Conservation (phyloP, 495 filamentous ascomycete species). For the Aspergillus egyptiacus region DNA sequence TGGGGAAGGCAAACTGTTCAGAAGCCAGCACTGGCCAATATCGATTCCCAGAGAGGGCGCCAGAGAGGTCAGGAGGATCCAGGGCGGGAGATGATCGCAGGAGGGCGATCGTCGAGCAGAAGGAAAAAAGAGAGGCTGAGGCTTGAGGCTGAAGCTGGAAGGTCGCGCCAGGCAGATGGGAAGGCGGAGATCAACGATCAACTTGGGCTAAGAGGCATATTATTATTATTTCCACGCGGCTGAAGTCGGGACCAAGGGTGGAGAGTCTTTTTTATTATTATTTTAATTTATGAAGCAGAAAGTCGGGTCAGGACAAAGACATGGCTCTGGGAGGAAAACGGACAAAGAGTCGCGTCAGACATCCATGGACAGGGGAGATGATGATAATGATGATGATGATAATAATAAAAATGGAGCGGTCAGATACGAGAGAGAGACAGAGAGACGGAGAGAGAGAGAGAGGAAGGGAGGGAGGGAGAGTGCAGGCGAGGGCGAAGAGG, state of each 20-base stretch:
- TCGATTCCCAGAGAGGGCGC: constrained; percentile 38
- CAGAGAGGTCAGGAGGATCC: constrained; percentile 43
- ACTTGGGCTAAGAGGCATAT: too few relatives aligned
- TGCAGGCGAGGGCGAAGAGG: too few relatives aligned
- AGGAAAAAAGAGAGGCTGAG: constrained; percentile 9
- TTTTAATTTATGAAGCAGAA: not conserved
- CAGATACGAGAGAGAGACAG: not conserved
- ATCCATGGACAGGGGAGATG: constrained; percentile 5
- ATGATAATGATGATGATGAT: constrained; percentile 1
- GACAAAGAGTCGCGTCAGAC: constrained; percentile 8
- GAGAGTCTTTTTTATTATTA: too few relatives aligned
- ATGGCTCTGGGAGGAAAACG: not conserved
- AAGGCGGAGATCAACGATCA: not conserved
- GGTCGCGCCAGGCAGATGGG: not conserved
- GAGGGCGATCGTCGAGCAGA: constrained; percentile 20
- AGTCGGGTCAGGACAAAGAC: constrained; percentile 12
- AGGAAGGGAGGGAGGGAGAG: too few relatives aligned
- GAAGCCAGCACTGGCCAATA: constrained; percentile 35
- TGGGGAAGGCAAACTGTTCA: constrained; percentile 22
- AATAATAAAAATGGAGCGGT: not conserved
- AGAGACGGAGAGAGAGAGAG: not conserved
- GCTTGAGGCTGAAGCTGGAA: not conserved
- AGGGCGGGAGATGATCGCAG: constrained; percentile 38
- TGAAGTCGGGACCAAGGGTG: too few relatives aligned
- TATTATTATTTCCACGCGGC: too few relatives aligned